phyloP scores from a whole-genome alignment of 257 asterid species.

The Handroanthus guayacan region DNA sequence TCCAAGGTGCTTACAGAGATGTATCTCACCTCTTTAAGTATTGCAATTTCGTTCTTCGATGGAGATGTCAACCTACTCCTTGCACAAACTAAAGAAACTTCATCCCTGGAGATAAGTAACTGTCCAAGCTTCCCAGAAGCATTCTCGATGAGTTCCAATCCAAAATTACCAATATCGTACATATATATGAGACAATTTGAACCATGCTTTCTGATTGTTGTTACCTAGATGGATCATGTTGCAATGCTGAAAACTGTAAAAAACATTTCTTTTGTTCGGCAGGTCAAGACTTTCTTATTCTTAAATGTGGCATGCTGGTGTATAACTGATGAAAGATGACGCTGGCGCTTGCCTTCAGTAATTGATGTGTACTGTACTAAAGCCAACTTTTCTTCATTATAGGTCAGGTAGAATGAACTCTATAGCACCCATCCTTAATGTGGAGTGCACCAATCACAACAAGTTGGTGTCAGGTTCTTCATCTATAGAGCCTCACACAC shows the following conservation, averaged over 20 bases:
- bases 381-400: conserved; percentile 26
- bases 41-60: not conserved
- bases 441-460: conserved; percentile 29
- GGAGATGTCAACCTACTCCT: not conserved
- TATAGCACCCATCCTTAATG: conserved; percentile 26
- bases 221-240: not conserved
- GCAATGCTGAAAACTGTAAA: conserved; percentile 8
- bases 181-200: conserved; percentile 14
- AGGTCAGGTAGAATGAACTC: conserved; percentile 48
- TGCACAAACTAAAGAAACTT: conserved; percentile 9
- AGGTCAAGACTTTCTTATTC: conserved; percentile 6
- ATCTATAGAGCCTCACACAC: conserved; percentile 38
- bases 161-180: not conserved
- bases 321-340: not conserved
- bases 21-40: conserved; percentile 9
- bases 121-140: conserved; percentile 1
- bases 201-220: conserved; percentile 19
- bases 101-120: not conserved
- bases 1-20: conserved; percentile 5
- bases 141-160: not conserved
- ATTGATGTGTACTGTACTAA: conserved; percentile 8
- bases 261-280: conserved; percentile 22
- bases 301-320: conserved; percentile 4
- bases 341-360: not conserved
- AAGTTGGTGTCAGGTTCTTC: conserved; percentile 40